Base-by-base conservation (phyloP, 305 asterid genomes). In the Solanum aculeatissimum region DNA sequence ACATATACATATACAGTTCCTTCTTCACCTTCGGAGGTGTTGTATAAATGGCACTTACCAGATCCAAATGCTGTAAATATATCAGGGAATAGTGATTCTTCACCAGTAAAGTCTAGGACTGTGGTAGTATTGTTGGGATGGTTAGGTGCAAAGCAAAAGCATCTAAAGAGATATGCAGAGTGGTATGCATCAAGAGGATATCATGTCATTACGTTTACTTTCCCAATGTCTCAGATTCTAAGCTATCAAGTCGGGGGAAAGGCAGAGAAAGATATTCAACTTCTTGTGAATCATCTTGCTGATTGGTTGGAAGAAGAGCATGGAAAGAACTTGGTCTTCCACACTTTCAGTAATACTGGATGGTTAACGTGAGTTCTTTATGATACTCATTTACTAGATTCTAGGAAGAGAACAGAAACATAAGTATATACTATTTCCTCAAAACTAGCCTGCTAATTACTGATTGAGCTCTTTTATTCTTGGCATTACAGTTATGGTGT, bases 81-180 rank as follows among this genome's bases (percentile, higher is more conserved):
- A 74, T 87, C 91, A 43, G 90, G 88, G 51, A 79, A 77, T 72
- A 88, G 87, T 47, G 89, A 86, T 86, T 89, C 91, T 89, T 92
- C 92, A 18, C 85, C 91, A 29, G 88, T 85, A 47, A 93, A 94
- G 75, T 89, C 96, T 62, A 92, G 88, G 91, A 96, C 98, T 4
- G 97, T 96, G 69, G 99, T 96, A 57, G 95, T 96, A 65, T 90
- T 96, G 91, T 92, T 96, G 57, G 99, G 99, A 81, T 96, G 99
- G 99, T 88, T 96, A 85, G 99, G 99, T n/a, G 96, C 98, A 2
- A 93, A 92, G 90, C 98, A 96, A 89, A 96, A 90, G 90, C 98
- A 96, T 90, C 93, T 96, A 60, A 94, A 88, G 66, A 89, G 85
- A 85, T 96, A 96, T 75, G 98, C 99, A 0, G 98, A 93, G 49